Evolutionary conservation across 371 early-diverging fungal species (phyloP).

Genomic region (Actinomucor elegans): DNA sequence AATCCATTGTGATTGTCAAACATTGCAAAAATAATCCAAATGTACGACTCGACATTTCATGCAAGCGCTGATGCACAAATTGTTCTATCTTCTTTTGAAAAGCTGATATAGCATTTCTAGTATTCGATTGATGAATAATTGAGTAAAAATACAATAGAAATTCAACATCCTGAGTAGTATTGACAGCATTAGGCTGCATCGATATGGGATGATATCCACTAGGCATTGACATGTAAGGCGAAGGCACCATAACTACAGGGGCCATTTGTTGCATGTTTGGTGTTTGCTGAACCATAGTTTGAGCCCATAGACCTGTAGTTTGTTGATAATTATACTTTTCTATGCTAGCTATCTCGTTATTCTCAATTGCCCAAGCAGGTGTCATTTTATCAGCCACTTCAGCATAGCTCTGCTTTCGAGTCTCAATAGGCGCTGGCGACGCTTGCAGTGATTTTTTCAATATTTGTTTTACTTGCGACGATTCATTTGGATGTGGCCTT

Average conservation of each 20-base stretch:
- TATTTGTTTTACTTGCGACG: too few relatives aligned
- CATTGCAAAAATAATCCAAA: constrained; percentile 18
- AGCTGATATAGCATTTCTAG: neutral
- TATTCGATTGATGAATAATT: neutral
- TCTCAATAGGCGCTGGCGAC: neutral
- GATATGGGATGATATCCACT: neutral
- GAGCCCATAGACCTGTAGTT: neutral
- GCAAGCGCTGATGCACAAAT: constrained; percentile 6
- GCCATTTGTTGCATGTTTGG: neutral
- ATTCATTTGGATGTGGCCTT: neutral
- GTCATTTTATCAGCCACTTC: neutral
- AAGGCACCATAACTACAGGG: constrained; percentile 3
- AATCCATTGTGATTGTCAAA: constrained; percentile 1
- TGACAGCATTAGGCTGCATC: too few relatives aligned
- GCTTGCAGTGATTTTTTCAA: too few relatives aligned
- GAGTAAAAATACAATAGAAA: too few relatives aligned
- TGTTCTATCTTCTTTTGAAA: constrained; percentile 14
- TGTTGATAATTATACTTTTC: neutral
- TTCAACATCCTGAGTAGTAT: too few relatives aligned
- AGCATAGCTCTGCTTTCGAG: neutral
- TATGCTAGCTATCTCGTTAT: neutral
- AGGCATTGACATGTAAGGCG: constrained; percentile 3
- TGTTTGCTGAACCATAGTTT: neutral
- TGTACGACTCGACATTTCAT: constrained; percentile 11
- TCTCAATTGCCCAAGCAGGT: constrained; percentile 7